These are phyloP conservation scores for Fusarium pseudonygamai DNA, from an alignment of 2,329 filamentous ascomycete species.

Conservation along the genomic window DNA sequence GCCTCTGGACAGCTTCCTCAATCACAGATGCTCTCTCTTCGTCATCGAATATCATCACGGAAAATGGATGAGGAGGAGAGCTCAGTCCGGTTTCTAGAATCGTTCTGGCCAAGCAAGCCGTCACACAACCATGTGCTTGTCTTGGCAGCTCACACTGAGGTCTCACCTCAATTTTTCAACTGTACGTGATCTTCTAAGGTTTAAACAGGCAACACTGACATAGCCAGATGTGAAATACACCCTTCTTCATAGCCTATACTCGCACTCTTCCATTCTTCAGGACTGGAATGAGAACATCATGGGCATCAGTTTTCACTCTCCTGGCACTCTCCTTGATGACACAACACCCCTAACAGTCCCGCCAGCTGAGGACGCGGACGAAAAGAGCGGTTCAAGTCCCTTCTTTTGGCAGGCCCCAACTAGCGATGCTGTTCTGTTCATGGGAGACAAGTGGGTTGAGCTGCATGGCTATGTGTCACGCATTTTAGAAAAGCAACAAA, in stretches of 20 bases:
- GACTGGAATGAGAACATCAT: constrained; percentile 68
- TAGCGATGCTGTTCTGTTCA: constrained; percentile 82
- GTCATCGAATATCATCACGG: constrained; percentile 74
- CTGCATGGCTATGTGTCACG: constrained; percentile 82
- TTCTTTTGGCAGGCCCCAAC: constrained; percentile 90
- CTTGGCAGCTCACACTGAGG: constrained; percentile 81
- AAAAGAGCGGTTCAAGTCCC: constrained; percentile 53
- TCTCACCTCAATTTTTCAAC: constrained; percentile 85
- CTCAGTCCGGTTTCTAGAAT: constrained; percentile 81
- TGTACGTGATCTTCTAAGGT: constrained; percentile 57
- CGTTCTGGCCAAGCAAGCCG: constrained; percentile 80
- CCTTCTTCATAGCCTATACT: constrained; percentile 81
- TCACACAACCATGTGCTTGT: constrained; percentile 80
- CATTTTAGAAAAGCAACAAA: constrained; percentile 60
- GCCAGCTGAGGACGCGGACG: constrained; percentile 17
- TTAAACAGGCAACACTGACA: constrained; percentile 23
- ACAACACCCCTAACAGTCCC: constrained; percentile 63
- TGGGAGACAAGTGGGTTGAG: constrained; percentile 87
- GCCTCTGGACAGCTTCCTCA: constrained; percentile 49
- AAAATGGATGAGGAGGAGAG: constrained; percentile 73
- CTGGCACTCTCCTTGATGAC: constrained; percentile 70
- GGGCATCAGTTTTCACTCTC: constrained; percentile 83
- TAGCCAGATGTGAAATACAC: constrained; percentile 75
- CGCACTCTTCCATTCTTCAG: constrained; percentile 55
- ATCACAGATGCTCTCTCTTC: constrained; percentile 71